phyloP scores from a whole-genome alignment of 345 rosid genomes.

The Rhodomyrtus tomentosa region DNA sequence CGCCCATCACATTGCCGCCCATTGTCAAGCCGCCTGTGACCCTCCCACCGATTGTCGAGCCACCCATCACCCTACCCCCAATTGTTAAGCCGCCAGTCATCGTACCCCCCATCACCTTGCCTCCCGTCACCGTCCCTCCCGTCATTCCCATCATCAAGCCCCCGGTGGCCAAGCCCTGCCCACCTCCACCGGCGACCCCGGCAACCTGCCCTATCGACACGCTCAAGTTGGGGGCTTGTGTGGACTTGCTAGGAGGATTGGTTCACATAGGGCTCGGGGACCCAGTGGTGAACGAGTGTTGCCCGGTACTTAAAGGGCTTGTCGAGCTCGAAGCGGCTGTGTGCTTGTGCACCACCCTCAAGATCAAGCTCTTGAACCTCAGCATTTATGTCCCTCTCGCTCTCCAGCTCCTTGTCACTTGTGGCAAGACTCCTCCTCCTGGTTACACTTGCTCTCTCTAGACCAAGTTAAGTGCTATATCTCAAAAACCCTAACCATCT shows the following conservation, averaged over 20 bases:
- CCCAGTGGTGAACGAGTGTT: slow-evolving; percentile 67
- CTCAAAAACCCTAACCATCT: neutral
- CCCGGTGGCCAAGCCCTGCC: slow-evolving; percentile 16
- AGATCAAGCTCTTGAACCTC: slow-evolving; percentile 77
- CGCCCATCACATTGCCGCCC: slow-evolving; percentile 27
- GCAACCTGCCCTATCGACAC: slow-evolving; percentile 76
- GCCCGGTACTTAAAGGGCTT: slow-evolving; percentile 72
- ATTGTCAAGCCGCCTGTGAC: slow-evolving; percentile 11
- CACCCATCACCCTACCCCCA: slow-evolving; percentile 19
- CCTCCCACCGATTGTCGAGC: slow-evolving; percentile 7
- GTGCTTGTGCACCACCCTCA: slow-evolving; percentile 89
- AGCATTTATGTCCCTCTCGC: slow-evolving; percentile 77
- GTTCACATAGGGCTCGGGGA: slow-evolving; percentile 75
- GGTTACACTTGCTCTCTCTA: slow-evolving; percentile 88
- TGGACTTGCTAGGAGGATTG: slow-evolving; percentile 79
- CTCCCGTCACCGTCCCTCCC: slow-evolving; percentile 12
- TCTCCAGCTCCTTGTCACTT: slow-evolving; percentile 82
- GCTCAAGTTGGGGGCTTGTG: slow-evolving; percentile 81
- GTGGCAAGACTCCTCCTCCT: slow-evolving; percentile 96
- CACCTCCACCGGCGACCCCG: slow-evolving; percentile 6
- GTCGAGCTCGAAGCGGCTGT: slow-evolving; percentile 79
- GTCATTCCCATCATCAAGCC: slow-evolving; percentile 8
- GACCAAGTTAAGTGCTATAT: neutral
- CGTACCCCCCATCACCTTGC: slow-evolving; percentile 17
- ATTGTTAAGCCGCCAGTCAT: slow-evolving; percentile 4